These are phyloP conservation scores for Talaromyces stipitatus DNA, from an alignment of 495 filamentous ascomycete genomes.

Conservation along the genomic window DNA sequence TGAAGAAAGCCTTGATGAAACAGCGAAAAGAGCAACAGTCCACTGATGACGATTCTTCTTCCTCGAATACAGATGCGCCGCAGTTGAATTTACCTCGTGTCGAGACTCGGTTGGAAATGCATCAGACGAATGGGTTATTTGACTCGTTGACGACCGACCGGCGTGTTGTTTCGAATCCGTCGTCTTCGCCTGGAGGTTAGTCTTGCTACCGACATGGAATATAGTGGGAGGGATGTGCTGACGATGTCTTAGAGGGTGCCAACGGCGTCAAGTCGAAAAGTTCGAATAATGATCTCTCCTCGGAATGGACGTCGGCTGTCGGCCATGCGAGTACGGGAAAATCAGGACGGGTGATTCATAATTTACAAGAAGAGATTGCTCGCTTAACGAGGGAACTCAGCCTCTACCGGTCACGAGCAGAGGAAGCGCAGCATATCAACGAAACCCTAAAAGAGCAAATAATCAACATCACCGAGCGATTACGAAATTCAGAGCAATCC, in stretches of 20 bases:
- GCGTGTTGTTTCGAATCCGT: constrained; percentile 4
- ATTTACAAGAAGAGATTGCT: constrained; percentile 82
- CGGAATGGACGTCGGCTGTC: constrained; percentile 66
- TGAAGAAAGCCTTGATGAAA: constrained; percentile 17
- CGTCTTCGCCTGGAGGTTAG: neutral
- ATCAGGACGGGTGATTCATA: constrained; percentile 88
- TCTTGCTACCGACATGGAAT: neutral
- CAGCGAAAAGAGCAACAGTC: constrained; percentile 14
- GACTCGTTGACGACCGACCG: constrained; percentile 12
- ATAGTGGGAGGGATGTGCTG: neutral
- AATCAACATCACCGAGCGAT: constrained; percentile 48
- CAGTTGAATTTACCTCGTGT: constrained; percentile 36
- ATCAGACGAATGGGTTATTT: constrained; percentile 32
- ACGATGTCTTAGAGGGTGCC: neutral
- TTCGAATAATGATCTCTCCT: constrained; percentile 24
- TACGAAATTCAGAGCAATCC: constrained; percentile 59
- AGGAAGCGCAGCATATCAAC: constrained; percentile 65
- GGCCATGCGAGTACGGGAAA: constrained; percentile 78
- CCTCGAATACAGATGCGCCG: constrained; percentile 22
- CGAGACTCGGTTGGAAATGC: constrained; percentile 40
- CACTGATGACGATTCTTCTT: constrained; percentile 17
- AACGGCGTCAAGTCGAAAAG: constrained; percentile 9
- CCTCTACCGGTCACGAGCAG: constrained; percentile 61
- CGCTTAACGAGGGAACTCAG: constrained; percentile 72
- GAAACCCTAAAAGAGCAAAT: constrained; percentile 69